phyloP scores from a whole-genome alignment of 2,329 filamentous ascomycete genomes.

The Trichoderma sp. region DNA sequence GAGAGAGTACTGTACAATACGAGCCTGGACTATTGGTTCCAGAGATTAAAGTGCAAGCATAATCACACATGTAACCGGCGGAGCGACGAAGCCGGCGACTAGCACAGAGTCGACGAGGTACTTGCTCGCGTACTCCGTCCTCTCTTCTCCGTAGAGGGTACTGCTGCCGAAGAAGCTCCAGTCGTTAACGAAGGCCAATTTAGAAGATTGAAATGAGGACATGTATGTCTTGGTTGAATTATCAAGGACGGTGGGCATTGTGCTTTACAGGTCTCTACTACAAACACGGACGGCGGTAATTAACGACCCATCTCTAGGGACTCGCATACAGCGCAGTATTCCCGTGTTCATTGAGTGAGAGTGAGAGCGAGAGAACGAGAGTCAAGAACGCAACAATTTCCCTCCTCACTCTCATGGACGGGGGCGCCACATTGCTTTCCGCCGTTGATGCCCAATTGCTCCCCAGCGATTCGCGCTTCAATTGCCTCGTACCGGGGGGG shows the following conservation, averaged over 20 bases:
- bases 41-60: conserved; percentile 12
- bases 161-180: conserved; percentile 9
- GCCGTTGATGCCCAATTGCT: not conserved
- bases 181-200: not conserved
- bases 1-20: not conserved
- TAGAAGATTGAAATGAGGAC: conserved; percentile 2
- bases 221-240: not conserved
- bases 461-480: not conserved
- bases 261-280: not conserved
- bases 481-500: not conserved
- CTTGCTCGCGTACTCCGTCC: conserved; percentile 11
- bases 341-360: not conserved
- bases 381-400: not conserved
- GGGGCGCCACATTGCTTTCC: not conserved
- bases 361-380: not conserved
- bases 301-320: not conserved
- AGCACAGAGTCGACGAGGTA: not conserved
- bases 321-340: not conserved
- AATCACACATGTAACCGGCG: not conserved
- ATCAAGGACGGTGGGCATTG: not conserved
- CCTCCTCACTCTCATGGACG: not conserved
- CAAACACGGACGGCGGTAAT: not conserved
- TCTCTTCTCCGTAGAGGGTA: not conserved
- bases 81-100: conserved; percentile 10
- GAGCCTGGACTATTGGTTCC: not conserved